Conservation (phyloP, 2,329 filamentous ascomycete genomes). For the Boeremia lycopersici region DNA sequence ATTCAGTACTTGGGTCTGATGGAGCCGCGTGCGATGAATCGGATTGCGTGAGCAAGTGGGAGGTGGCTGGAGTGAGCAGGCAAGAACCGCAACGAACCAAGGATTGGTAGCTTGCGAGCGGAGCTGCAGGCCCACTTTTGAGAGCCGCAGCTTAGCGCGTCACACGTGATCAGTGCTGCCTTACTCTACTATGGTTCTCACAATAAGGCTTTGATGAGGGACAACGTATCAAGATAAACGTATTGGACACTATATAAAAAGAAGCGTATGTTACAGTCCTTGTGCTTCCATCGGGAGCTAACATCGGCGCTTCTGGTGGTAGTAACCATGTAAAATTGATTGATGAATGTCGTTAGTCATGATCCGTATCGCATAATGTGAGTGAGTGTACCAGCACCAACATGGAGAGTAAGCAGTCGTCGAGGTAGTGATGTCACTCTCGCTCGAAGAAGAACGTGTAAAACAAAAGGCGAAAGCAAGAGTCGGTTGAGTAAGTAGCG, state of each 20-base stretch:
- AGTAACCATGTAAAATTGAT: conserved; percentile 16
- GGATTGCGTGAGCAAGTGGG: not conserved
- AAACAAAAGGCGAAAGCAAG: conserved; percentile 32
- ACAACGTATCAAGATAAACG: not conserved
- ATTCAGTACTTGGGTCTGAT: not conserved
- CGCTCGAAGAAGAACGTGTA: conserved; percentile 18
- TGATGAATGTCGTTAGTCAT: conserved; percentile 8
- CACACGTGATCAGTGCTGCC: conserved; percentile 3
- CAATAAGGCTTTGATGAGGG: not conserved
- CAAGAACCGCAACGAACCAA: conserved; percentile 15
- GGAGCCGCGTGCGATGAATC: not conserved
- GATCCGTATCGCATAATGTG: conserved; percentile 19
- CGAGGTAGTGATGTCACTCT: conserved; percentile 19
- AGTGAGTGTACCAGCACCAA: conserved; percentile 2
- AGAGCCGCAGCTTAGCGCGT: conserved; percentile 4
- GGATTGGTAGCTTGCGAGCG: conserved; percentile 11
- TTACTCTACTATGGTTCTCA: not conserved
- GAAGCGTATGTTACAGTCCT: conserved; percentile 2
- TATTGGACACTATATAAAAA: conserved; percentile 6
- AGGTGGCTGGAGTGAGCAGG: conserved; percentile 5
- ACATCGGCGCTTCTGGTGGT: conserved; percentile 2
- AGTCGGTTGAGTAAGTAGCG: conserved; percentile 11
- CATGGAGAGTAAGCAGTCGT: not conserved
- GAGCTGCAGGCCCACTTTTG: conserved; percentile 13
- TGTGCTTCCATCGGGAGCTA: not conserved